Evolutionary conservation across 768 basidiomycete species (phyloP), one percentile per base, ranked within the genome.

Genomic region (Suillus cothurnatus): DNA sequence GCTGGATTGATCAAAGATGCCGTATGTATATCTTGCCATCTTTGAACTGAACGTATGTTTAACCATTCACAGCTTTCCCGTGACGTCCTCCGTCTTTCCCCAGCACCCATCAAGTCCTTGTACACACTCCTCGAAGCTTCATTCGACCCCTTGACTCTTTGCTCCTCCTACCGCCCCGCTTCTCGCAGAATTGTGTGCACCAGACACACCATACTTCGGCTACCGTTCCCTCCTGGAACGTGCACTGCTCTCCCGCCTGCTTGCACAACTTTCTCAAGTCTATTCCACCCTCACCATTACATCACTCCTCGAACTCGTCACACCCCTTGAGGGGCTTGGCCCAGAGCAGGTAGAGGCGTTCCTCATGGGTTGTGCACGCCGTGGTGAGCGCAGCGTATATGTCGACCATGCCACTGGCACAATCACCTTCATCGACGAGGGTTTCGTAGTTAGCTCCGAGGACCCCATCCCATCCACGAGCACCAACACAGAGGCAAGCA

Each of bases 211-310:
- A 1, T 95, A 92, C 71, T 82, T 90, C 0, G 88, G 90, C 1
- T 98, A 97, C 78, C 86, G 95, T 26, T 85, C 90, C n/a, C 91
- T 95, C 64, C 86, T 99, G 66, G 90, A 93, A 69, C 92, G 92
- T 63, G 96, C 97, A 52, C 85, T 97, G 21, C 89, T 98, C 67
- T 94, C 95, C 4, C 91, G 95, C 36, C 85, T 98, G 7, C 87
- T 99, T 69, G 88, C 89, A 32, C 94, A 97, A 74, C 89, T 99
- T 43, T 90, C 94, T 1, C 92, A 97, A 76, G 91, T 98, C 17
- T 99, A 98, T 79, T 91, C 89, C 34, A 88, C 91, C 15, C 88
- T 98, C 81, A 89, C 88, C 68, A 86, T 98, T 65, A 81, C 82
- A 65, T 89, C 90, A 70, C 82, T 98, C 52, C 83, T 94, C 53